phyloP scores from a whole-genome alignment of 164 flowering plant species.

The Vitis amurensis region DNA sequence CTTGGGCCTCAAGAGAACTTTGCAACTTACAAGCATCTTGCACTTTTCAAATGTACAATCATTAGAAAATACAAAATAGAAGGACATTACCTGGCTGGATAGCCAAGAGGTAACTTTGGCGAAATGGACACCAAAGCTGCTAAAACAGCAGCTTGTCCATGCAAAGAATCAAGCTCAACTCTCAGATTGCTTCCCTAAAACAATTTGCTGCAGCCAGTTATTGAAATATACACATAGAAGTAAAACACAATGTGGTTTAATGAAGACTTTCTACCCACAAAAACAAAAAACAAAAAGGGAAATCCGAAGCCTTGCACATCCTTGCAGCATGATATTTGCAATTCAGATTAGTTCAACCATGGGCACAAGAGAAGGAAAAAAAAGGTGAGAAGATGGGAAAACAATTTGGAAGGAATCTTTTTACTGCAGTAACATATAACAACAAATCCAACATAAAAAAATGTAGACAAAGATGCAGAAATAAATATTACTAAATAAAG shows the following conservation, averaged over 20 bases:
- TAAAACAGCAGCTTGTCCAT: conserved; percentile 87
- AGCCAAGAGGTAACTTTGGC: conserved; percentile 86
- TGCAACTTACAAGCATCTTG: too few relatives aligned
- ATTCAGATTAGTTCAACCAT: neutral
- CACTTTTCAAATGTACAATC: too few relatives aligned
- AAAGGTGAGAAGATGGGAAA: too few relatives aligned
- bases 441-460: too few relatives aligned
- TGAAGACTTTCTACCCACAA: neutral
- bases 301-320: neutral
- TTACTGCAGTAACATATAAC: too few relatives aligned
- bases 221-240: neutral
- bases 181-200: conserved; percentile 67
- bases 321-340: too few relatives aligned
- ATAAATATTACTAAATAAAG: too few relatives aligned
- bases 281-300: neutral
- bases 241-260: neutral
- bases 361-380: neutral
- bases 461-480: too few relatives aligned
- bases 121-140: conserved; percentile 83
- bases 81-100: conserved; percentile 75
- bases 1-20: too few relatives aligned
- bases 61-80: neutral
- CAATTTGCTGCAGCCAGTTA: neutral
- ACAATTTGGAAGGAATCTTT: too few relatives aligned
- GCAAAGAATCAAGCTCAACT: conserved; percentile 77